phyloP scores from a whole-genome alignment of 2,329 filamentous ascomycete species.

The Teratosphaeria pseudoeucalypti region DNA sequence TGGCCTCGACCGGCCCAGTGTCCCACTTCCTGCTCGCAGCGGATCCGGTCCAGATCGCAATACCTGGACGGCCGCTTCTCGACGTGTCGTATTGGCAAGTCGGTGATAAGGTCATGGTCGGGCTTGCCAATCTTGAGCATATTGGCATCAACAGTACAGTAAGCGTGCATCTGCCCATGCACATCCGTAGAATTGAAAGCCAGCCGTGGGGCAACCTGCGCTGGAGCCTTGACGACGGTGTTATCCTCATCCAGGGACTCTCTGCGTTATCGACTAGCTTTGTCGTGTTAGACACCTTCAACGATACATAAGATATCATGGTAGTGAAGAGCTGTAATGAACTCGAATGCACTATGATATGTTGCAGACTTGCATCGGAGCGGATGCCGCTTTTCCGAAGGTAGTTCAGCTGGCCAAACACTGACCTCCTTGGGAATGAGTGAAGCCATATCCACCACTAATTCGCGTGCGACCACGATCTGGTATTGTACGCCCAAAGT shows the following conservation, averaged over 20 bases:
- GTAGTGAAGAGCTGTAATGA: background rate
- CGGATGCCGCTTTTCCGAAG: too few relatives aligned
- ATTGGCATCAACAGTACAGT: slow-evolving; percentile 3
- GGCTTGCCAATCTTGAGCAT: slow-evolving; percentile 13
- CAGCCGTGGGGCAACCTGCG: slow-evolving; percentile 16
- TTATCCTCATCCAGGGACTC: slow-evolving; percentile 7
- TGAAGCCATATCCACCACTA: background rate
- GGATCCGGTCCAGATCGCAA: slow-evolving; percentile 12
- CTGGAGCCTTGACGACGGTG: slow-evolving; percentile 9
- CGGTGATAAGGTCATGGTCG: slow-evolving; percentile 10
- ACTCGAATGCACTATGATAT: background rate
- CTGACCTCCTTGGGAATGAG: too few relatives aligned
- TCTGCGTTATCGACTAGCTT: slow-evolving; percentile 15
- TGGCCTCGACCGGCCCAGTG: slow-evolving; percentile 27
- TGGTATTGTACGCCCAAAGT: too few relatives aligned
- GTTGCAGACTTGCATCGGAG: too few relatives aligned
- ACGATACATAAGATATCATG: background rate
- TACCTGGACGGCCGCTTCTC: slow-evolving; percentile 5
- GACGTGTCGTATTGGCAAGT: slow-evolving; percentile 17
- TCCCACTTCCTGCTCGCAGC: slow-evolving; percentile 30
- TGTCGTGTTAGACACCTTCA: slow-evolving; percentile 9
- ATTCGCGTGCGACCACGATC: background rate
- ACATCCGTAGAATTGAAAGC: slow-evolving; percentile 4
- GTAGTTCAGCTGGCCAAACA: too few relatives aligned
- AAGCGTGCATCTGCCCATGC: slow-evolving; percentile 10